Conservation (phyloP, 2,329 filamentous ascomycete genomes). For the Calonectria pauciramosa region DNA sequence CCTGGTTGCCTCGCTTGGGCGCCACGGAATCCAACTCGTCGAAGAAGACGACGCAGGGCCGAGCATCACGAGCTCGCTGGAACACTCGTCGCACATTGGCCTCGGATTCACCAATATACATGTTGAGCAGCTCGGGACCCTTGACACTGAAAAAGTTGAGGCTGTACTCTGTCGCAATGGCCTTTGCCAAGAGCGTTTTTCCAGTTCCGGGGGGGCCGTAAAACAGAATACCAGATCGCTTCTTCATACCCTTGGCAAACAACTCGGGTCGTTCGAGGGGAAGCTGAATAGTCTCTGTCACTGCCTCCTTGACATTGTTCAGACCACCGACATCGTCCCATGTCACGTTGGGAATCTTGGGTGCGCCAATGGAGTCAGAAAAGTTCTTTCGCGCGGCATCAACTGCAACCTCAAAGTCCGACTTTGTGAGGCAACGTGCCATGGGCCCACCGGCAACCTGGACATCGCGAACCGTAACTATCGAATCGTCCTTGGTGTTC, state of each 20-base stretch:
- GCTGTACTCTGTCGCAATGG: slow-evolving; percentile 93
- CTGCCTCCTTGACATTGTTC: slow-evolving; percentile 95
- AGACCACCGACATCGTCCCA: slow-evolving; percentile 98
- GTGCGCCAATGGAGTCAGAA: slow-evolving; percentile 95
- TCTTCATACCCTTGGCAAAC: slow-evolving; percentile 98
- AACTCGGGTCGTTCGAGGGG: slow-evolving; percentile 92
- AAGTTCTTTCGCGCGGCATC: slow-evolving; percentile 98
- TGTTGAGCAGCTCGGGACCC: slow-evolving; percentile 91
- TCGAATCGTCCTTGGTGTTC: slow-evolving; percentile 51
- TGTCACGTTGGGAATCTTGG: slow-evolving; percentile 96
- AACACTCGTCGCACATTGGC: slow-evolving; percentile 92
- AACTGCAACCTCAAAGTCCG: slow-evolving; percentile 92
- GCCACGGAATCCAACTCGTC: slow-evolving; percentile 95
- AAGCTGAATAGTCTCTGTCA: slow-evolving; percentile 95
- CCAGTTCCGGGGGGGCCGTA: slow-evolving; percentile 93
- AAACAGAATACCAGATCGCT: slow-evolving; percentile 92
- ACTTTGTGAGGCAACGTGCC: slow-evolving; percentile 82
- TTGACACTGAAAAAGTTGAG: slow-evolving; percentile 97
- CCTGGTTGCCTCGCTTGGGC: slow-evolving; percentile 96
- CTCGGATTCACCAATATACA: slow-evolving; percentile 96
- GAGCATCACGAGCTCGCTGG: slow-evolving; percentile 85
- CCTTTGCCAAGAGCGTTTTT: slow-evolving; percentile 93
- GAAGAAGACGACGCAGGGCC: slow-evolving; percentile 93
- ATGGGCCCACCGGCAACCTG: slow-evolving; percentile 87
- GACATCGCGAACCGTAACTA: slow-evolving; percentile 83